Percentiles rank a stretch among this genome's conserved stretches.
Conservation (phyloP, 2,329 filamentous ascomycete genomes). For the Penicillium italicum region DNA sequence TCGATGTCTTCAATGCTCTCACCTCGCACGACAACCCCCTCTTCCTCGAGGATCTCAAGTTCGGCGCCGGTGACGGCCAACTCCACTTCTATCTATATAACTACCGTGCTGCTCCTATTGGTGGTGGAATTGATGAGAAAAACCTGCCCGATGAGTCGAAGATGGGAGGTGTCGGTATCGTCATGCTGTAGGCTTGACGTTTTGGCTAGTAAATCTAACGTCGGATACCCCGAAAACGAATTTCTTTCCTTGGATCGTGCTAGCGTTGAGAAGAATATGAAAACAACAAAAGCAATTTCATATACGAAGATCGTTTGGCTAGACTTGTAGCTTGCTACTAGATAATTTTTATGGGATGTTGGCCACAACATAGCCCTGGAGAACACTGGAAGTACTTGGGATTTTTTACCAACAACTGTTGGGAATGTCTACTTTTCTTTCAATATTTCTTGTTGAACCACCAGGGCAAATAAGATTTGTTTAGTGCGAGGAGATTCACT, state of each 20-base stretch:
- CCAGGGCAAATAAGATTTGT: not conserved
- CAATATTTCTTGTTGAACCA: too few species aligned
- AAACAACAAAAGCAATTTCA: not conserved
- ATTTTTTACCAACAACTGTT: not conserved
- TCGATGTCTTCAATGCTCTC: constrained; percentile 96
- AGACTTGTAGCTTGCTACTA: not conserved
- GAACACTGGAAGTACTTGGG: not conserved
- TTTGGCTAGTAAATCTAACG: constrained; percentile 10
- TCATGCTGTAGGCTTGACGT: constrained; percentile 61
- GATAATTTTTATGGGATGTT: not conserved
- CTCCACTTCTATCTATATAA: constrained; percentile 98
- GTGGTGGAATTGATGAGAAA: constrained; percentile 75
- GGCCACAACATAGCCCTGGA: not conserved
- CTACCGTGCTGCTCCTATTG: constrained; percentile 81
- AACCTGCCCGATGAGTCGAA: constrained; percentile 73
- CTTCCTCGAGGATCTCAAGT: constrained; percentile 91
- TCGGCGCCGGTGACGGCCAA: constrained; percentile 88
- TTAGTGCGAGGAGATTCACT: not conserved
- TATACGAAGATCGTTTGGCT: not conserved
- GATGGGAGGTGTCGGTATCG: constrained; percentile 83
- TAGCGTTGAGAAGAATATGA: constrained; percentile 4
- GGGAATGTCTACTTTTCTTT: not conserved
- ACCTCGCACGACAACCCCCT: constrained; percentile 90
- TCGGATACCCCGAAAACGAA: constrained; percentile 14
- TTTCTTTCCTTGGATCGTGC: constrained; percentile 7